Base-by-base conservation (phyloP, 768 basidiomycete species). In the Tylopilus vinaceipallidus region DNA sequence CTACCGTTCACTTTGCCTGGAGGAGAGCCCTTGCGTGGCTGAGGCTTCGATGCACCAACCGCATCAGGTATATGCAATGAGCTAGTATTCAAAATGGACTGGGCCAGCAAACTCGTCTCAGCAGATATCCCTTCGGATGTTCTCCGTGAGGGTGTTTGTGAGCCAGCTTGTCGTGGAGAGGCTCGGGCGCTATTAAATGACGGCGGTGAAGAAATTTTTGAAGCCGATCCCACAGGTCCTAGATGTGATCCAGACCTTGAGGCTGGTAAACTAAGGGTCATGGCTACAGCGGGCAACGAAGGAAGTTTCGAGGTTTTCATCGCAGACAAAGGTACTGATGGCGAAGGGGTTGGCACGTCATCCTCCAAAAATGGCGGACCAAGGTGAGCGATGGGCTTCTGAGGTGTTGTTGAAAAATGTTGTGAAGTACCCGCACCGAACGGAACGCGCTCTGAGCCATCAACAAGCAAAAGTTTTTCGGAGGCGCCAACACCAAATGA, bases 401-500 rank as follows among this genome's bases (percentile, higher is more conserved):
- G 61, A 13, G 47, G 50, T 12, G 62, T 37, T 24, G 36, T 38
- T 20, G 53, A 32, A 38, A 43, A 44, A 22, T 45, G 60, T 16
- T 62, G 62, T 4, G 53, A 29, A 16, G 45, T 41, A 33, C 51
- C 49, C 14, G 38, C 19, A 26, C 46, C 32, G 37, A 68, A 55
- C 13, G 50, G 13, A 17, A 39, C 24, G 24, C 51, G 34, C 22
- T 64, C 59, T 0, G 66, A 36, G 37, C 42, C 19, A 9, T 52
- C 45, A 38, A 39, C 52, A 20, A 69, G 47, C 7, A 50, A 33
- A 35, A 49, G 46, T 45, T 58, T 55, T 22, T 67, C 65, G 3
- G 67, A 49, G 19, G 46, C 16, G 2, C 40, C 20, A 16, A 38
- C 23, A 37, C 49, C 46, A 27, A 65, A 57, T 2, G 48, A 52